These are phyloP conservation scores for Diaporthe citrichinensis DNA, from an alignment of 2,329 filamentous ascomycete species.

Conservation along the genomic window DNA sequence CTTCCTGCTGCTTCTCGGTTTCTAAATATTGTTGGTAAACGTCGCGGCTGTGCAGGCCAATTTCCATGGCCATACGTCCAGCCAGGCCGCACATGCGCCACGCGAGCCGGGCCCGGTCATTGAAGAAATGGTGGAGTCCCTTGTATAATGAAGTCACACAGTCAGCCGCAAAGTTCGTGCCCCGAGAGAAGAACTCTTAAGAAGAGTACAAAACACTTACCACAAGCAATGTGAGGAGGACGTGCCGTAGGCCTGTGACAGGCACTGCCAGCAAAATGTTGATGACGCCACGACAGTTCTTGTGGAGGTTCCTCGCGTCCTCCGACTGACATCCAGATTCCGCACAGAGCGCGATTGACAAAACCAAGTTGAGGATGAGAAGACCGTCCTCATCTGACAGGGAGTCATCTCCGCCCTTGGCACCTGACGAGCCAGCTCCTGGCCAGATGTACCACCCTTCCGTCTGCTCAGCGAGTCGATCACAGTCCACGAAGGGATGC, in stretches of 20 bases:
- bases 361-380: background rate
- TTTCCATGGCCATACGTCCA: conserved; percentile 14
- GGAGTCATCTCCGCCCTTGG: background rate
- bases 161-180: too few relatives aligned
- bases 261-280: background rate
- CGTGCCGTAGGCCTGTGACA: background rate
- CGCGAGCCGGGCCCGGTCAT: background rate
- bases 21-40: background rate
- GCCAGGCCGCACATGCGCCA: conserved; percentile 30
- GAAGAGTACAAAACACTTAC: background rate
- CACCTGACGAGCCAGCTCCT: background rate
- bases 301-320: background rate
- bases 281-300: background rate
- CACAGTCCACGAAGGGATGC: background rate
- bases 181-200: too few relatives aligned
- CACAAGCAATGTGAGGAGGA: background rate
- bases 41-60: conserved; percentile 18
- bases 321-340: background rate
- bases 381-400: background rate
- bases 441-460: background rate
- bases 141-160: too few relatives aligned
- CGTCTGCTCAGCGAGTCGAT: background rate
- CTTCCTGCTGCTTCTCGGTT: background rate
- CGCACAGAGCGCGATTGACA: background rate
- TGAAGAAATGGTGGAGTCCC: background rate